phyloP scores from a whole-genome alignment of 2,329 filamentous ascomycete species.

The Scedosporium aurantiacum region DNA sequence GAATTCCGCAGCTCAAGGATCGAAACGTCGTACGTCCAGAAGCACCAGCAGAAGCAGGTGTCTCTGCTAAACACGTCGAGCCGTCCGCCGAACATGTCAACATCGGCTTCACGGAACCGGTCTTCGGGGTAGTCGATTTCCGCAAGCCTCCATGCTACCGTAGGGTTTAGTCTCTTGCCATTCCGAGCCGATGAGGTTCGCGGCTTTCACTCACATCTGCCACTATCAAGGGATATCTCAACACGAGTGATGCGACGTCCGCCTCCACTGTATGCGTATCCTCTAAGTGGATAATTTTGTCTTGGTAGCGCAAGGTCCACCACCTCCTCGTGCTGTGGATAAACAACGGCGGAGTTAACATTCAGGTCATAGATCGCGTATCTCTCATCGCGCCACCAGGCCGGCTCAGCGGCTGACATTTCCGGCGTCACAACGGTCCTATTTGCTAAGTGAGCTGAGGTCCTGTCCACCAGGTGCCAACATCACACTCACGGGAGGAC shows the following conservation, averaged over 20 bases:
- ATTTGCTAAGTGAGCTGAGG: neutral
- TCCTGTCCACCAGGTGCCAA: neutral
- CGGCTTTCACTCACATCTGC: constrained; percentile 2
- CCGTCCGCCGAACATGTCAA: constrained; percentile 57
- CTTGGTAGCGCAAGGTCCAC: constrained; percentile 20
- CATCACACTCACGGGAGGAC: constrained; percentile 49
- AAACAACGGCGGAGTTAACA: constrained; percentile 72
- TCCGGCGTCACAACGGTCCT: constrained; percentile 21
- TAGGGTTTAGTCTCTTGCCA: too few relatives aligned
- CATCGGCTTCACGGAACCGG: constrained; percentile 55
- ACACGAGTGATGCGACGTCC: constrained; percentile 69
- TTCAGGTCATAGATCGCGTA: constrained; percentile 92
- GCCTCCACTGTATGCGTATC: constrained; percentile 83
- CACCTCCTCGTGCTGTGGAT: constrained; percentile 67
- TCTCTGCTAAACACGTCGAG: constrained; percentile 77
- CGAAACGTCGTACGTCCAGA: constrained; percentile 67
- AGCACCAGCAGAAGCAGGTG: constrained; percentile 81
- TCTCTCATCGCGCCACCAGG: constrained; percentile 78
- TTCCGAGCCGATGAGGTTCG: neutral
- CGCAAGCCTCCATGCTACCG: constrained; percentile 54
- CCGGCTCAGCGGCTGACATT: constrained; percentile 32
- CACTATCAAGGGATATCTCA: constrained; percentile 7
- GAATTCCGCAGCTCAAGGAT: constrained; percentile 50
- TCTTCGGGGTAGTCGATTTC: constrained; percentile 78
- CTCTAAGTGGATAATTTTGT: constrained; percentile 39